Evolutionary conservation across 169 alveolate species (phyloP).

Genomic region (Plasmodium blacklocki): DNA sequence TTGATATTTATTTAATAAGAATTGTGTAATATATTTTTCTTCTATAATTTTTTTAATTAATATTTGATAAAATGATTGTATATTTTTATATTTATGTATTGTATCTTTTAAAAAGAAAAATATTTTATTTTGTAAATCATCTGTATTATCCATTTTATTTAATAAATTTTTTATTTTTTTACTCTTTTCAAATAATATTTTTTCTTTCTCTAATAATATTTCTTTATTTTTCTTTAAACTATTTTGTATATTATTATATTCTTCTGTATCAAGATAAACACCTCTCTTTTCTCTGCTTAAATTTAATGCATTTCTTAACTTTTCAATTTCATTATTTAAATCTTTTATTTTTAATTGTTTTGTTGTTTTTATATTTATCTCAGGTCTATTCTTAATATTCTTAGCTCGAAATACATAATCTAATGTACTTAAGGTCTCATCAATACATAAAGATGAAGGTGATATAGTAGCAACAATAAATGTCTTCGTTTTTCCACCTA

Average conservation of each 20-base stretch:
- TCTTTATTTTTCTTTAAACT: conserved; percentile 55
- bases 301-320: conserved; percentile 78
- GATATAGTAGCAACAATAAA: conserved; percentile 94
- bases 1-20: conserved; percentile 13
- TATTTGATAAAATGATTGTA: conserved; percentile 35
- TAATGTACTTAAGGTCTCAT: conserved; percentile 92
- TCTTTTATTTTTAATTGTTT: conserved; percentile 87
- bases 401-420: conserved; percentile 95
- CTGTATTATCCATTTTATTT: conserved; percentile 59
- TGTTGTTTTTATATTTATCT: conserved; percentile 92
- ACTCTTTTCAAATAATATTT: conserved; percentile 56
- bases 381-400: conserved; percentile 92
- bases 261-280: conserved; percentile 75
- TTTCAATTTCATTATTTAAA: conserved; percentile 82
- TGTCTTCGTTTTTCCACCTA: conserved; percentile 97
- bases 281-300: conserved; percentile 82
- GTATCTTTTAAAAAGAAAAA: conserved; percentile 17
- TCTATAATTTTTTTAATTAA: conserved; percentile 34
- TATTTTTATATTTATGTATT: conserved; percentile 33
- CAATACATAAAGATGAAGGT: conserved; percentile 92
- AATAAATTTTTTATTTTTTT: conserved; percentile 55
- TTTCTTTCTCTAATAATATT: conserved; percentile 47
- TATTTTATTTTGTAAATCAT: conserved; percentile 63
- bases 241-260: conserved; percentile 65
- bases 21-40: conserved; percentile 42